phyloP scores from a whole-genome alignment of 2,329 filamentous ascomycete genomes.

The Monosporascus sp. region DNA sequence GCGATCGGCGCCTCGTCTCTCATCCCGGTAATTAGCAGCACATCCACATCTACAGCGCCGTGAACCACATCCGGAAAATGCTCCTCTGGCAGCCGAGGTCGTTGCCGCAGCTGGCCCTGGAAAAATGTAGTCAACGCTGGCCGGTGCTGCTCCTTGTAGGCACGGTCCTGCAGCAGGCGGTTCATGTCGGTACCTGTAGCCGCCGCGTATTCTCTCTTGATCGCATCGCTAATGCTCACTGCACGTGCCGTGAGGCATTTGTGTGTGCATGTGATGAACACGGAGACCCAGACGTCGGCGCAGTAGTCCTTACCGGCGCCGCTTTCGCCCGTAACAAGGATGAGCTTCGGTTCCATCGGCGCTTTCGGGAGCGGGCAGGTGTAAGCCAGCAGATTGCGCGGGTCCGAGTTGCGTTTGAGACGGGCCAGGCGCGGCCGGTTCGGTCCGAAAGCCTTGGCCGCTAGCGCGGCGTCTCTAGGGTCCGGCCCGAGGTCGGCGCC shows the following conservation, averaged over 20 bases:
- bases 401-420: slow-evolving; percentile 47
- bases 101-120: slow-evolving; percentile 34
- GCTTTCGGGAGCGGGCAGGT: slow-evolving; percentile 44
- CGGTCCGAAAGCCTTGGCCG: slow-evolving; percentile 49
- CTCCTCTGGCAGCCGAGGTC: slow-evolving; percentile 43
- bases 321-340: slow-evolving; percentile 52
- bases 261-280: slow-evolving; percentile 25
- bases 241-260: slow-evolving; percentile 31
- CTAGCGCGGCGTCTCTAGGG: slow-evolving; percentile 48
- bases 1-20: slow-evolving; percentile 55
- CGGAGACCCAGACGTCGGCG: slow-evolving; percentile 45
- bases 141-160: slow-evolving; percentile 58
- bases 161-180: slow-evolving; percentile 46
- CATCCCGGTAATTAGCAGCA: slow-evolving; percentile 59
- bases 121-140: slow-evolving; percentile 47
- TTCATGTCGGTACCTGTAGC: slow-evolving; percentile 41
- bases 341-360: slow-evolving; percentile 35
- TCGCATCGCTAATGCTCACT: slow-evolving; percentile 52
- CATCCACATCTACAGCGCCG: slow-evolving; percentile 37
- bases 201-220: slow-evolving; percentile 52
- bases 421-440: slow-evolving; percentile 44
- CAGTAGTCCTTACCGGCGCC: slow-evolving; percentile 58
- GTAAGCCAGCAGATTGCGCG: slow-evolving; percentile 46
- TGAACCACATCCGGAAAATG: slow-evolving; percentile 45
- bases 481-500: slow-evolving; percentile 59